A percentile compares a stretch with the other conserved stretches of the same genome.
phyloP scores from a whole-genome alignment of 2,329 filamentous ascomycete species.

The Cytospora chrysosperma region DNA sequence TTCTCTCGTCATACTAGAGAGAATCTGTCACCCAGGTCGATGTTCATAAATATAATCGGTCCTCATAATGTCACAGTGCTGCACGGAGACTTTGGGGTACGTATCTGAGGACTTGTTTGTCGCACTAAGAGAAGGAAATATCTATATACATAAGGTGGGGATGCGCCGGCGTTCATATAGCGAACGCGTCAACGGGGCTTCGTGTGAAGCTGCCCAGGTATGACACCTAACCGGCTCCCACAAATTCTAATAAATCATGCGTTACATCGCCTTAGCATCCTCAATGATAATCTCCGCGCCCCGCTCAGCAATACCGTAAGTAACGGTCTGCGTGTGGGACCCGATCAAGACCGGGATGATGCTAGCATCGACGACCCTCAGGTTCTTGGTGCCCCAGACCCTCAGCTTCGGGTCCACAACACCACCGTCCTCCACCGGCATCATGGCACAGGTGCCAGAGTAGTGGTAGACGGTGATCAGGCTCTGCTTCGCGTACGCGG shows the following conservation, averaged over 20 bases:
- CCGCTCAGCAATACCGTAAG: conserved; percentile 16
- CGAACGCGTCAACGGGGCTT: too few species aligned
- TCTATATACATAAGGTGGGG: too few species aligned
- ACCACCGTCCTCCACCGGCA: conserved; percentile 39
- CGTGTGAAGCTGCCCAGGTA: too few species aligned
- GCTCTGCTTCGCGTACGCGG: background rate
- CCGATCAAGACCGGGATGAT: conserved; percentile 26
- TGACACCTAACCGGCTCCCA: background rate
- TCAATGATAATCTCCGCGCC: conserved; percentile 9
- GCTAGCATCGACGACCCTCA: conserved; percentile 42
- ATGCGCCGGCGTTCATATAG: too few species aligned
- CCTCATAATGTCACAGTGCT: too few species aligned
- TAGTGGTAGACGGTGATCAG: conserved; percentile 35
- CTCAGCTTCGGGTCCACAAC: conserved; percentile 40
- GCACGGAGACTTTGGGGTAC: too few species aligned
- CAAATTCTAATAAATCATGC: background rate
- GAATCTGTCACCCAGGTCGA: too few species aligned
- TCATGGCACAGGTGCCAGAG: conserved; percentile 41
- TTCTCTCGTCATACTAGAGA: too few species aligned
- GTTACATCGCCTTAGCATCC: background rate
- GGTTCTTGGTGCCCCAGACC: conserved; percentile 41
- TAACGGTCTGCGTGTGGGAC: conserved; percentile 4
- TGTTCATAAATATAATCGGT: too few species aligned
- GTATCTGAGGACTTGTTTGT: too few species aligned
- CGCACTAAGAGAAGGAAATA: too few species aligned